These are phyloP conservation scores for Leccinum olivaceopallidum DNA, from an alignment of 768 basidiomycete species.

Conservation along the genomic window DNA sequence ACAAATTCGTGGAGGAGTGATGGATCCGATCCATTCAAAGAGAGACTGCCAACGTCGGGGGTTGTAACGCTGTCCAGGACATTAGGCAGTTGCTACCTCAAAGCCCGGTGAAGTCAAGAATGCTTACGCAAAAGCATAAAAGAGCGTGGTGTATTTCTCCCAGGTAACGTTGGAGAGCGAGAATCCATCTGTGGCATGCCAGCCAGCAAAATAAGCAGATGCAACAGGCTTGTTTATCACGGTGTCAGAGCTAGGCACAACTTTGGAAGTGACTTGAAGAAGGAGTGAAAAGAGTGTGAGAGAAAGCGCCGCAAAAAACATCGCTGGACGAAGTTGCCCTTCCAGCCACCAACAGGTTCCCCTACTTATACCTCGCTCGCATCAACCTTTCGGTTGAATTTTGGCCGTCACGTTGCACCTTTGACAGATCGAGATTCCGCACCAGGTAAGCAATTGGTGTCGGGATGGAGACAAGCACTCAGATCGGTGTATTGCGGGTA, in stretches of 20 bases:
- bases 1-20: constrained; percentile 59
- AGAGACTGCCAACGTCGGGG: constrained; percentile 31
- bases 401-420: not conserved
- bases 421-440: not conserved
- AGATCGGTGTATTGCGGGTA: not conserved
- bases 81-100: not conserved
- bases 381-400: not conserved
- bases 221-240: constrained; percentile 45
- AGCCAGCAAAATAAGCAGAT: constrained; percentile 63
- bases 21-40: constrained; percentile 44
- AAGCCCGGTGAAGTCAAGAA: not conserved
- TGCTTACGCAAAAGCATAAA: constrained; percentile 62
- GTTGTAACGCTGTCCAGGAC: constrained; percentile 33
- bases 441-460: not conserved
- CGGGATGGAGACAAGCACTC: not conserved
- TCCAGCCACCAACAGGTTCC: not conserved
- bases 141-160: constrained; percentile 64
- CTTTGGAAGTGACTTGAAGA: not conserved
- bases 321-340: not conserved
- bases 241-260: constrained; percentile 23
- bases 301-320: not conserved
- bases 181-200: constrained; percentile 52
- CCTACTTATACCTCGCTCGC: not conserved
- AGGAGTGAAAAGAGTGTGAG: not conserved
- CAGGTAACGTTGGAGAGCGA: constrained; percentile 57